Base-by-base conservation (phyloP, 108 stramenopile genomes). In the Cylindrotheca closterium region DNA sequence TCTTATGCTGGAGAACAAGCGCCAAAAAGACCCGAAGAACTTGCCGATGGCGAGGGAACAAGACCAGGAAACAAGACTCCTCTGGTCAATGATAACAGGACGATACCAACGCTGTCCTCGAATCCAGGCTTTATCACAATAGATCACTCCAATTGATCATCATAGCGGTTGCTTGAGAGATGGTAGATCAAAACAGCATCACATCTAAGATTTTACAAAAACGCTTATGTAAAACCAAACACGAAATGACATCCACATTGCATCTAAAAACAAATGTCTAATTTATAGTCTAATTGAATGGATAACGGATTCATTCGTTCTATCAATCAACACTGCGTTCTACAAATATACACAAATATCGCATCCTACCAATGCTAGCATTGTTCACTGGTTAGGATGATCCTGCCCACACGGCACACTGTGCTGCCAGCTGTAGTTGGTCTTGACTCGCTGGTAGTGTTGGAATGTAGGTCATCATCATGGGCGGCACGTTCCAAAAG, bases 401-500 rank as follows among this genome's bases (percentile, higher is more conserved):
- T 42, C 15, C 37, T 5, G 70, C 61, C 51, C 63, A 29, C 15
- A 49, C 34, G 24, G 71, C 63, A 54, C 74, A 75, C 27, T 68
- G 61, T 10, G 67, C 79, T 2, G 79, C 79, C 0, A 62, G 7
- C 24, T 70, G 10, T 19, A 79, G 53, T 51, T 63, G 60, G 3
- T 30, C 37, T 67, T 76, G 79, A 30, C 69, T 65, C 4, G 74
- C 70, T 15, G 74, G 74, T 46, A 75, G 45, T 10, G 64, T 48
- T 17, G 69, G 19, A 4, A 68, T 71, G 10, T 45, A 57, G 24
- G 37, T 30, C 68, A 83, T 75, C 2, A 83, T 30, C 10, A 85
- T 28, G 0, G 83, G 79, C n/a, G 84, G 79, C 1, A 83, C 49
- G 51, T 77, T 71, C 2, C 68, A 60, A 42, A 83, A 29, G 10